Evolutionary conservation across 345 rosid species (phyloP).

Genomic region (Citrus medica): DNA sequence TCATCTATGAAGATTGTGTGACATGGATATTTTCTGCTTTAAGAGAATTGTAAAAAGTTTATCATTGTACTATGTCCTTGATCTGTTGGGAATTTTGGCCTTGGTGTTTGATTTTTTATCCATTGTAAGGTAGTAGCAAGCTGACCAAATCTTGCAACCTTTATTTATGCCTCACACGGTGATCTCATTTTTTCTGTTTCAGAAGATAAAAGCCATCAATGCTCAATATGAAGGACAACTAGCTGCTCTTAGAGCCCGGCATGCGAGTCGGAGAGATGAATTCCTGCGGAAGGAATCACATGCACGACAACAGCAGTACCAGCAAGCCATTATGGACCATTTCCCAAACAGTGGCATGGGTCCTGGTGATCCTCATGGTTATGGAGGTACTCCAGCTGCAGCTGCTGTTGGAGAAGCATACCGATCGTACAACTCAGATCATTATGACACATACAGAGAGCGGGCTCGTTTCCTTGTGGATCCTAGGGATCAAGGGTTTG

Average conservation of each 20-base stretch:
- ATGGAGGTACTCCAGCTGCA: constrained; percentile 31
- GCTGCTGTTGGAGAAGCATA: constrained; percentile 46
- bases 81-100: background rate
- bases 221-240: constrained; percentile 67
- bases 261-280: constrained; percentile 69
- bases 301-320: constrained; percentile 60
- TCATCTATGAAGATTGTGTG: background rate
- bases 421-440: constrained; percentile 44
- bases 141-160: background rate
- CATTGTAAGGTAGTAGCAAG: background rate
- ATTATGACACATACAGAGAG: constrained; percentile 56
- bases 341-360: constrained; percentile 39
- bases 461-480: constrained; percentile 46
- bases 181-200: constrained; percentile 13
- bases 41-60: background rate
- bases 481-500: constrained; percentile 58
- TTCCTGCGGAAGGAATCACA: constrained; percentile 63
- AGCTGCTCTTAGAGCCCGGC: constrained; percentile 55
- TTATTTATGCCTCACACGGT: background rate
- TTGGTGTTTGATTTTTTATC: background rate
- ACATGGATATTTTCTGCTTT: background rate
- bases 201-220: constrained; percentile 73
- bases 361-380: constrained; percentile 43
- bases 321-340: constrained; percentile 41
- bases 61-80: background rate